These are phyloP conservation scores for Pyrus betulifolia DNA, from an alignment of 306 rosid genomes.

Conservation along the genomic window DNA sequence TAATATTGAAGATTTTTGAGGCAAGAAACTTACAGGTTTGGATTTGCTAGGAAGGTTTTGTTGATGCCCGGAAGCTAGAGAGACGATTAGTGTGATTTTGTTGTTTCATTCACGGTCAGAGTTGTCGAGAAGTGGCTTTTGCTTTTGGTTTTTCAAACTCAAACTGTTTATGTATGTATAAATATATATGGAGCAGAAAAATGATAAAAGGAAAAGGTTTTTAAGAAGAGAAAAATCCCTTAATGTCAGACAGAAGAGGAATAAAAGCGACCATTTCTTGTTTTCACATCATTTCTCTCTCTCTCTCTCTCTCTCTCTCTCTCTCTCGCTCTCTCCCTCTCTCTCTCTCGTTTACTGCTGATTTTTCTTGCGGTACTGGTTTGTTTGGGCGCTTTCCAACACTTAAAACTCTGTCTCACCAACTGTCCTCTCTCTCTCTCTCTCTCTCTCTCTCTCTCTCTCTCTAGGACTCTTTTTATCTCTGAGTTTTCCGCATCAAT, in stretches of 20 bases:
- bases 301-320: background rate
- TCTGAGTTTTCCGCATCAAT: background rate
- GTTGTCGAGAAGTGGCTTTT: background rate
- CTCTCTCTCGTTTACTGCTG: constrained; percentile 22
- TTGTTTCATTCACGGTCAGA: background rate
- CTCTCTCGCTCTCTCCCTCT: background rate
- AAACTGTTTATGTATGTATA: background rate
- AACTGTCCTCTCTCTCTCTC: background rate
- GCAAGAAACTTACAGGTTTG: background rate
- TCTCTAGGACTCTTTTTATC: background rate
- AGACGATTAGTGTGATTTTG: background rate
- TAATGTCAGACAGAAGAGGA: constrained; percentile 37
- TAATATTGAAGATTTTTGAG: background rate
- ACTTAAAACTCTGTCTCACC: constrained; percentile 15
- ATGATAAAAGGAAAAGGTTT: background rate
- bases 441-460: background rate
- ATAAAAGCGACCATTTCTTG: constrained; percentile 23
- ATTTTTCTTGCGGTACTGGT: constrained; percentile 24
- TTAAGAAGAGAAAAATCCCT: constrained; percentile 21
- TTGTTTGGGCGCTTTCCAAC: constrained; percentile 57
- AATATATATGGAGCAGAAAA: background rate
- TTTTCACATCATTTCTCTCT: constrained; percentile 29
- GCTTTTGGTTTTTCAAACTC: background rate
- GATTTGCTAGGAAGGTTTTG: background rate
- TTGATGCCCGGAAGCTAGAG: background rate